Conservation (phyloP, 1,139 yeast species). For the Yamadazyma atlantica region DNA sequence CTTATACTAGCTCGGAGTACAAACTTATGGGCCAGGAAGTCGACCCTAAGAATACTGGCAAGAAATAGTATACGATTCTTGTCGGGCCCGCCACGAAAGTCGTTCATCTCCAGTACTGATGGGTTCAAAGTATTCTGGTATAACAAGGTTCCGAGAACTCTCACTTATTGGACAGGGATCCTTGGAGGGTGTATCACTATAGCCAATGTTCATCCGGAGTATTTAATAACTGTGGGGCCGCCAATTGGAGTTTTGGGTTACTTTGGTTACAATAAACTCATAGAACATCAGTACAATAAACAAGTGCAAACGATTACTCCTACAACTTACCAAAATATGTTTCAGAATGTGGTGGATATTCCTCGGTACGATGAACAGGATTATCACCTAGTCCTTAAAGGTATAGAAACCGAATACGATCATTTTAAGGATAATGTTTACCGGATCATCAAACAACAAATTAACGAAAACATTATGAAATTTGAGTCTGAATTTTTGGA, state of each 20-base stretch:
- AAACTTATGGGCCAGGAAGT: no score
- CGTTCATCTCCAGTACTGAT: conserved; percentile 27
- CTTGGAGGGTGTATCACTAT: conserved; percentile 24
- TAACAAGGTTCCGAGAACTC: conserved; percentile 24
- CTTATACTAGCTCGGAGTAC: neutral
- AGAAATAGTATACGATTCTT: neutral
- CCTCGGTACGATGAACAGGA: conserved; percentile 35
- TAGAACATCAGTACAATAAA: conserved; percentile 16
- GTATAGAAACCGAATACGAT: conserved; percentile 41
- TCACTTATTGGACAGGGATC: conserved; percentile 29
- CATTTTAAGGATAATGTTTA: conserved; percentile 31
- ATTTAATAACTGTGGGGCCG: conserved; percentile 36
- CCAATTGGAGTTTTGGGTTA: conserved; percentile 32
- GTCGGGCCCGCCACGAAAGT: conserved; percentile 30
- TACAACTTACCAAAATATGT: conserved; percentile 6
- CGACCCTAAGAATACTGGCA: no score
- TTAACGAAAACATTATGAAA: conserved; percentile 24
- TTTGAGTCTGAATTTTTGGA: conserved; percentile 27
- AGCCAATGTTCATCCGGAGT: conserved; percentile 39
- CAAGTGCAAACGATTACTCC: conserved; percentile 17
- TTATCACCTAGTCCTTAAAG: conserved; percentile 29
- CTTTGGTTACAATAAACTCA: conserved; percentile 17
- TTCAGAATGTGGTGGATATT: conserved; percentile 19
- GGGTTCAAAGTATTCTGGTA: conserved; percentile 29
- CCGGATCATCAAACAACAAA: conserved; percentile 24